phyloP scores from a whole-genome alignment of 345 rosid genomes.

The Eutrema yunnanense region DNA sequence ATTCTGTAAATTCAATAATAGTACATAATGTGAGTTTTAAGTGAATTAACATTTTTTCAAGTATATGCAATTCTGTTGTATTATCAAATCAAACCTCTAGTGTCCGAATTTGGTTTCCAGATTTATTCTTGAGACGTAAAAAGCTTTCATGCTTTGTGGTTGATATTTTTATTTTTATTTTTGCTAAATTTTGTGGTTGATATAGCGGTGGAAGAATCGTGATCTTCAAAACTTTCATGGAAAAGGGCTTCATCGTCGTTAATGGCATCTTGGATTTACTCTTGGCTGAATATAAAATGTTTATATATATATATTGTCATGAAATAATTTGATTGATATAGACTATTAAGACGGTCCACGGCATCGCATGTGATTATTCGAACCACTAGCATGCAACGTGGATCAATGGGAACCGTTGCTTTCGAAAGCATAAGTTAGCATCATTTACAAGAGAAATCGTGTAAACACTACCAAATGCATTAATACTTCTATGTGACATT shows the following conservation, averaged over 20 bases:
- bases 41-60: not conserved
- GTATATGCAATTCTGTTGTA: not conserved
- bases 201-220: slow-evolving; percentile 22
- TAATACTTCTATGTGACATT: slow-evolving; percentile 9
- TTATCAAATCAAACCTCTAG: not conserved
- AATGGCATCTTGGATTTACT: slow-evolving; percentile 11
- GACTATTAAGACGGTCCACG: slow-evolving; percentile 18
- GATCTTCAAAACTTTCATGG: slow-evolving; percentile 23
- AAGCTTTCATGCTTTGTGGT: slow-evolving; percentile 9
- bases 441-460: not conserved
- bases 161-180: too few species aligned
- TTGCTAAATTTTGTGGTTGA: slow-evolving; percentile 21
- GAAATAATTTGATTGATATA: slow-evolving; percentile 9
- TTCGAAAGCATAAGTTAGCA: slow-evolving; percentile 7
- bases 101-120: not conserved
- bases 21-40: too few species aligned
- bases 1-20: too few species aligned
- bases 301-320: not conserved
- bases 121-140: slow-evolving; percentile 2
- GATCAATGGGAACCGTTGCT: slow-evolving; percentile 18
- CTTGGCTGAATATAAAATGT: not conserved
- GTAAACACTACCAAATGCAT: slow-evolving; percentile 9
- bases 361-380: slow-evolving; percentile 28
- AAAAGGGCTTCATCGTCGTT: slow-evolving; percentile 20
- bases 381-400: slow-evolving; percentile 29